Percentiles rank a stretch among this genome's conserved stretches.
Conservation (phyloP, 176 grass and related monocot genomes). For the Oryza longistaminata region DNA sequence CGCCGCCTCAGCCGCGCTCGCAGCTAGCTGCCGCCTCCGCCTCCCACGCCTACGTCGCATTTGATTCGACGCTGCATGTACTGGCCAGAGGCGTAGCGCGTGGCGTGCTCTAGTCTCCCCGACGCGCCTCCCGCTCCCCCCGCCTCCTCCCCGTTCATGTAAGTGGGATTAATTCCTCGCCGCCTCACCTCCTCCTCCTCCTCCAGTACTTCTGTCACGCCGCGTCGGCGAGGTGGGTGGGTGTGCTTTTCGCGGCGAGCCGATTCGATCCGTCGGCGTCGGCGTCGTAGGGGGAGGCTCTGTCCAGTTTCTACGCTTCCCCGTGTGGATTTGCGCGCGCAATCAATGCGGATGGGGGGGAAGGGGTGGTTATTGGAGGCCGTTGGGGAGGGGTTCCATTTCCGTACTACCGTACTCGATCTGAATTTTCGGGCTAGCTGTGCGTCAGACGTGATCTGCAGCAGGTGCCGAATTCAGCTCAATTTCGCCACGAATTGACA, state of each 20-base stretch:
- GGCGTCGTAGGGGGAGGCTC: no score
- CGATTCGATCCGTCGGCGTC: neutral
- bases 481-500: neutral
- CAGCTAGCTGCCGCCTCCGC: no score
- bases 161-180: neutral
- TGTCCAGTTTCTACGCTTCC: neutral
- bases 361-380: neutral
- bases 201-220: neutral
- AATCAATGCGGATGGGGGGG: neutral
- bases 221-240: no score
- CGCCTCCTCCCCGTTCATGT: neutral
- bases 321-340: neutral
- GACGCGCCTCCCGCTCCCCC: no score
- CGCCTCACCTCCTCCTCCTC: neutral
- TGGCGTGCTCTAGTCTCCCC: no score
- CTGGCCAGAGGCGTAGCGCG: neutral
- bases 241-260: neutral
- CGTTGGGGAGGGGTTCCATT: neutral
- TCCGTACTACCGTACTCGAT: neutral
- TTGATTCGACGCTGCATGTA: neutral
- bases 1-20: no score
- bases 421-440: neutral
- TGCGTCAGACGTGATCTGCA: neutral
- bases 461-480: neutral
- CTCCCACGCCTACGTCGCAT: no score